phyloP scores from a whole-genome alignment of 1,139 yeast genomes.

The Candida labiduridarum region DNA sequence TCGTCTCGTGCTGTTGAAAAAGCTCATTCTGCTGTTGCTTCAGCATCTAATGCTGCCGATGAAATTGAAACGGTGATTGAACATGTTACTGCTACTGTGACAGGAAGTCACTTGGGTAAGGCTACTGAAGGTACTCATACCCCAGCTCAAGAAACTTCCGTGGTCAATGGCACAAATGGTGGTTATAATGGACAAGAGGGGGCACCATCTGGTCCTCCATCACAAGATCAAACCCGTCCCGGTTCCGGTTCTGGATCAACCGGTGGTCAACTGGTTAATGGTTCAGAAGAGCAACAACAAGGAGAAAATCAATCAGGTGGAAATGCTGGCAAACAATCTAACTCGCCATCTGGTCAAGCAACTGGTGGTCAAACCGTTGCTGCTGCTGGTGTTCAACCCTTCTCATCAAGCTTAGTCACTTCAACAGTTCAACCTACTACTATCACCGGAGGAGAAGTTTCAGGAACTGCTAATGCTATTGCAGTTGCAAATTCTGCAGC shows the following conservation, averaged over 20 bases:
- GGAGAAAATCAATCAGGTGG: neutral
- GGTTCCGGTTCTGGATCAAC: no score
- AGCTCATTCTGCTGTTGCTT: constrained; percentile 12
- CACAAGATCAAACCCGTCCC: neutral
- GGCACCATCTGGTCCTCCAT: neutral
- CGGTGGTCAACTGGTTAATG: neutral
- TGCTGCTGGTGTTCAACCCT: neutral
- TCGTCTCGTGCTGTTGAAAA: constrained; percentile 8
- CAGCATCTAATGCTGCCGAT: constrained; percentile 13
- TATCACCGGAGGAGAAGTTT: neutral
- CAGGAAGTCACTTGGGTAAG: constrained; percentile 6
- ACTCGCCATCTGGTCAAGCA: neutral
- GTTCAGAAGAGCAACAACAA: neutral
- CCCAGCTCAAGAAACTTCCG: constrained; percentile 1
- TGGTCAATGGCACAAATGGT: neutral
- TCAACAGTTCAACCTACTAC: no score
- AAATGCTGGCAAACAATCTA: no score
- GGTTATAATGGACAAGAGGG: neutral
- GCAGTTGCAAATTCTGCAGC: neutral
- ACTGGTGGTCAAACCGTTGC: constrained; percentile 1
- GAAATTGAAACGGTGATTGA: constrained; percentile 5
- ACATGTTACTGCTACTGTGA: neutral
- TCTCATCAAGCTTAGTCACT: no score
- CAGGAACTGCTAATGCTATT: neutral
- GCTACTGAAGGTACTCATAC: constrained; percentile 7